Evolutionary conservation across 2,329 filamentous ascomycete species (phyloP).

Genomic region (Myotisia sp.): DNA sequence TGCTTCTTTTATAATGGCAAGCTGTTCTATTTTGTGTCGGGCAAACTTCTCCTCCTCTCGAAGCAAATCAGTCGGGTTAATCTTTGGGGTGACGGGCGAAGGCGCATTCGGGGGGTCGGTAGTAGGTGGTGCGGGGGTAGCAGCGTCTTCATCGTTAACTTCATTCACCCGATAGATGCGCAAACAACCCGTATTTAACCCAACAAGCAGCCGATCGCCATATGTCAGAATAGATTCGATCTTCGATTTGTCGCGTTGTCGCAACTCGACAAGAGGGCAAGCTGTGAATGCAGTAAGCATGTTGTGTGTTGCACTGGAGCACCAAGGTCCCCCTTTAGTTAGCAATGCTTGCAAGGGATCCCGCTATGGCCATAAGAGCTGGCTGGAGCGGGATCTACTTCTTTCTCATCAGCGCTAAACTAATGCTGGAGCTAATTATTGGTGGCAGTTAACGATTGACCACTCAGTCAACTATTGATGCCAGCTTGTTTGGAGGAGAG

Average conservation of each 20-base stretch:
- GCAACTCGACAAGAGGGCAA: constrained; percentile 92
- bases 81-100: constrained; percentile 14
- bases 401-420: too few relatives aligned
- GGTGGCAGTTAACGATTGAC: too few relatives aligned
- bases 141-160: constrained; percentile 20
- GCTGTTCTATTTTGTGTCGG: constrained; percentile 73
- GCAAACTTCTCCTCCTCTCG: constrained; percentile 93
- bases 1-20: constrained; percentile 90
- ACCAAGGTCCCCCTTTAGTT: too few relatives aligned
- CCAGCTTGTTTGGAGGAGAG: too few relatives aligned
- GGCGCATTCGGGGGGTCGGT: constrained; percentile 11
- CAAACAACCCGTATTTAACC: constrained; percentile 75
- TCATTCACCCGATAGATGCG: constrained; percentile 88
- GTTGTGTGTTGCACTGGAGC: constrained; percentile 4
- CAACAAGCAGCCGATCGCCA: constrained; percentile 82
- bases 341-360: too few relatives aligned
- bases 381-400: too few relatives aligned
- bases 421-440: too few relatives aligned
- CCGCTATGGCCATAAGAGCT: constrained; percentile 5
- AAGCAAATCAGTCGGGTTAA: constrained; percentile 62
- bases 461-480: too few relatives aligned
- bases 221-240: constrained; percentile 92
- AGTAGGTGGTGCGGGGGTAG: constrained; percentile 10
- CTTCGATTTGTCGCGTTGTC: constrained; percentile 85
- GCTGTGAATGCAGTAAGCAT: constrained; percentile 98